phyloP scores from a whole-genome alignment of 1,284 basidiomycete genomes.

The Tranzscheliella williamsii region DNA sequence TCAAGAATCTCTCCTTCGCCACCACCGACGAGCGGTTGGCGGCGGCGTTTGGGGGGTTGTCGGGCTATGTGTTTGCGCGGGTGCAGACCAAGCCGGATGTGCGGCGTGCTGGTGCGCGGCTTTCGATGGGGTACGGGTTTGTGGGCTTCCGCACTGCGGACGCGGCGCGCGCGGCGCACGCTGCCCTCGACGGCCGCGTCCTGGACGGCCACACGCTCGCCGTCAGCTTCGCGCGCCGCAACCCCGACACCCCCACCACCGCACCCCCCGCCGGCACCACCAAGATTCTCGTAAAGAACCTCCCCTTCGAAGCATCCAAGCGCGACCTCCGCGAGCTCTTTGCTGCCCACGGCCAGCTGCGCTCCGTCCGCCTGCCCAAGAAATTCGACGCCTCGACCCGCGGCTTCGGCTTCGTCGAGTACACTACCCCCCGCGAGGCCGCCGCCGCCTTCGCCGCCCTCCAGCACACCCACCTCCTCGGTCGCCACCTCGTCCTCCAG shows the following conservation, averaged over 20 bases:
- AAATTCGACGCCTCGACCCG: constrained; percentile 70
- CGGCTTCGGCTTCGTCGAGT: constrained; percentile 93
- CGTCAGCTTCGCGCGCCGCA: constrained; percentile 85
- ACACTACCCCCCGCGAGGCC: constrained; percentile 52
- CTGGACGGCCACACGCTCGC: constrained; percentile 84
- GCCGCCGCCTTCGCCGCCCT: constrained; percentile 63
- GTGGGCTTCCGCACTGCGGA: constrained; percentile 82
- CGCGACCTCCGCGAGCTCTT: constrained; percentile 81
- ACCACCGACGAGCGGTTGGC: constrained; percentile 78
- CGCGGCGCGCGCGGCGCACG: constrained; percentile 75
- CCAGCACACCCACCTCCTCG: constrained; percentile 90
- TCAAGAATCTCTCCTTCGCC: constrained; percentile 90
- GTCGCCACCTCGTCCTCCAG: constrained; percentile 87
- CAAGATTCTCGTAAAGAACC: constrained; percentile 85
- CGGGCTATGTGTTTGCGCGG: constrained; percentile 83
- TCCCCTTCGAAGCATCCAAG: constrained; percentile 93
- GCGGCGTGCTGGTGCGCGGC: constrained; percentile 45
- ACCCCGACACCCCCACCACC: constrained; percentile 68
- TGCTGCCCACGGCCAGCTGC: constrained; percentile 79
- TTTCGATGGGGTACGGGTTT: constrained; percentile 96
- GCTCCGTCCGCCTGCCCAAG: constrained; percentile 65
- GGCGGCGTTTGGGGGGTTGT: constrained; percentile 74
- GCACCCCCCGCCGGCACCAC: constrained; percentile 67
- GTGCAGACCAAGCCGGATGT: constrained; percentile 90
- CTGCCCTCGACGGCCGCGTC: constrained; percentile 77